A percentile compares a stretch with the other conserved stretches of the same genome.
These are phyloP conservation scores for Alternaria arborescens DNA, from an alignment of 2,329 filamentous ascomycete genomes.

Conservation along the genomic window DNA sequence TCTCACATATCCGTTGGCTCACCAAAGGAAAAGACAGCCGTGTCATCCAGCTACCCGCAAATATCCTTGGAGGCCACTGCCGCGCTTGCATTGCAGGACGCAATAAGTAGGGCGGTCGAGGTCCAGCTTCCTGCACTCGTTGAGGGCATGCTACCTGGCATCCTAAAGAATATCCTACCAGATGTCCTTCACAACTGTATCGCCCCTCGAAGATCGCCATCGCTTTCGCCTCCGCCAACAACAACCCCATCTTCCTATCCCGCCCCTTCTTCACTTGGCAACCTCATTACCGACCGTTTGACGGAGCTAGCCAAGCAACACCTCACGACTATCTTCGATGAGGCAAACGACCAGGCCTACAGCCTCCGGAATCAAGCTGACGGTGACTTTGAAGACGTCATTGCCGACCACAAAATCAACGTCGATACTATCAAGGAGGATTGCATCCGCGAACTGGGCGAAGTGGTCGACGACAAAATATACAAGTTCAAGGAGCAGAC, in stretches of 20 bases:
- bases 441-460: slow-evolving; percentile 7
- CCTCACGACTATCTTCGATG: slow-evolving; percentile 7
- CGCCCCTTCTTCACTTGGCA: slow-evolving; percentile 6
- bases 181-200: slow-evolving; percentile 10
- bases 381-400: slow-evolving; percentile 15
- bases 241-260: background rate
- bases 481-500: slow-evolving; percentile 9
- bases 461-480: slow-evolving; percentile 8
- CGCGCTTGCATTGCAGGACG: slow-evolving; percentile 7
- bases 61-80: background rate
- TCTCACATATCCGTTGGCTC: background rate
- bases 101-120: slow-evolving; percentile 12
- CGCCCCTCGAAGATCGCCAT: background rate
- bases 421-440: slow-evolving; percentile 11
- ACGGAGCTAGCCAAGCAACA: slow-evolving; percentile 3
- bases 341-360: slow-evolving; percentile 16
- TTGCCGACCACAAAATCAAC: slow-evolving; percentile 15
- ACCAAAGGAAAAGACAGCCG: background rate
- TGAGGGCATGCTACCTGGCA: slow-evolving; percentile 8
- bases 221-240: background rate
- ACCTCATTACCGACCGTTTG: slow-evolving; percentile 8
- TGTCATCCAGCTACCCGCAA: background rate
- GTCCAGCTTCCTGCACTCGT: slow-evolving; percentile 13
- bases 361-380: slow-evolving; percentile 15
- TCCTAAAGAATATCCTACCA: slow-evolving; percentile 8